Evolutionary conservation across 2,329 filamentous ascomycete genomes (phyloP).

Genomic region (Exserohilum turcica): DNA sequence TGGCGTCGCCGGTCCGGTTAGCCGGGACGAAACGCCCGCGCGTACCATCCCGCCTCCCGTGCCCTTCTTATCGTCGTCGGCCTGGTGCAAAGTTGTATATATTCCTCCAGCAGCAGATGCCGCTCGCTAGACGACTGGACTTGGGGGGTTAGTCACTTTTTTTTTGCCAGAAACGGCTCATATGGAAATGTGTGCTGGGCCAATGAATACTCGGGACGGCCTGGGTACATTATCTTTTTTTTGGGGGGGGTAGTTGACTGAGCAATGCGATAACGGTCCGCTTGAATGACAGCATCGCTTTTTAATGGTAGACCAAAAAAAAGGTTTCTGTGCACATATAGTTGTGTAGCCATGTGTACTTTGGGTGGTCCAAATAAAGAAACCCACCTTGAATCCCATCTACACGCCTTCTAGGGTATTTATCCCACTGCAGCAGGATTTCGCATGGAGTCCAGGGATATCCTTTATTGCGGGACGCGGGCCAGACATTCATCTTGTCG

Average conservation of each 20-base stretch:
- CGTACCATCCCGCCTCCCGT: too few species aligned
- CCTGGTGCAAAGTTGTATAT: slow-evolving; percentile 21
- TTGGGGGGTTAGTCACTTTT: slow-evolving; percentile 25
- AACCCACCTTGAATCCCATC: too few species aligned
- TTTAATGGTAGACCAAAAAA: not conserved
- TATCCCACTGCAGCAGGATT: too few species aligned
- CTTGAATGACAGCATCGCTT: slow-evolving; percentile 18
- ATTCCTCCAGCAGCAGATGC: slow-evolving; percentile 27
- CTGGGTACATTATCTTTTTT: slow-evolving; percentile 10
- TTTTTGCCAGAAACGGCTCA: slow-evolving; percentile 11
- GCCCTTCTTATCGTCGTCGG: slow-evolving; percentile 17
- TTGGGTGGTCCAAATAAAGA: too few species aligned
- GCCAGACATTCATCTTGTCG: too few species aligned
- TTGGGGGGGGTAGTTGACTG: too few species aligned
- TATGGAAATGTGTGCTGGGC: slow-evolving; percentile 15
- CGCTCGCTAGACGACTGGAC: slow-evolving; percentile 33
- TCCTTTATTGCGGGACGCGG: too few species aligned
- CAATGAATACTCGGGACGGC: slow-evolving; percentile 14
- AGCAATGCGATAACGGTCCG: slow-evolving; percentile 18
- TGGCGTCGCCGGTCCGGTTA: slow-evolving; percentile 35
- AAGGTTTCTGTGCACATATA: not conserved
- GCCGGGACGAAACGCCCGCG: slow-evolving; percentile 30
- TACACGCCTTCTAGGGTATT: too few species aligned
- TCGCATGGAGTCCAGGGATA: too few species aligned
- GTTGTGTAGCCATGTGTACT: slow-evolving; percentile 22